Conservation (phyloP, 148 eudicot genomes). For the Simmondsia chinensis region DNA sequence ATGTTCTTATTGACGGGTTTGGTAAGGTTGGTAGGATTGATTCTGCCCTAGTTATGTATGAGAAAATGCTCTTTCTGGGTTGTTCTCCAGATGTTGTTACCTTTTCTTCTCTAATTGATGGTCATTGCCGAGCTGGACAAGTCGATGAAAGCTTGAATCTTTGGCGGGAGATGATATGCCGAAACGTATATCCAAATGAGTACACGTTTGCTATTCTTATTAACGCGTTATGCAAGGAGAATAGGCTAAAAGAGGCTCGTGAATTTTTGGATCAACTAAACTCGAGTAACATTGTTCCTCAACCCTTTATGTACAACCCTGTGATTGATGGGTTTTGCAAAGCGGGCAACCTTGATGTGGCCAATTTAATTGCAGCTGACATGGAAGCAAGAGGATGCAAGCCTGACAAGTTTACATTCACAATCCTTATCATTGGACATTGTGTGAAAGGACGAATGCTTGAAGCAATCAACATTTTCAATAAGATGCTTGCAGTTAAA, state of each 20-base stretch:
- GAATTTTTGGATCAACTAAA: constrained; percentile 46
- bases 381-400: constrained; percentile 66
- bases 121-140: constrained; percentile 58
- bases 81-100: constrained; percentile 73
- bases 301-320: constrained; percentile 77
- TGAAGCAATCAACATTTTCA: constrained; percentile 64
- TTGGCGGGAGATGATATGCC: constrained; percentile 48
- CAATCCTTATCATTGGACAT: constrained; percentile 91
- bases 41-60: constrained; percentile 37
- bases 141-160: constrained; percentile 56
- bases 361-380: constrained; percentile 59
- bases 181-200: constrained; percentile 49
- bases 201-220: constrained; percentile 64
- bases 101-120: constrained; percentile 59
- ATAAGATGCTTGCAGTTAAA: constrained; percentile 57
- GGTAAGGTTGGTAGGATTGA: constrained; percentile 62
- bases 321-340: constrained; percentile 90
- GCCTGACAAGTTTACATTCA: constrained; percentile 79
- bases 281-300: constrained; percentile 41
- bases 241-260: constrained; percentile 71
- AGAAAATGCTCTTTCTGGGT: constrained; percentile 53
- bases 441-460: constrained; percentile 84
- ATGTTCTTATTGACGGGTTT: constrained; percentile 69
- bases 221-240: constrained; percentile 61
- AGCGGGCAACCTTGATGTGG: constrained; percentile 76